Conservation (phyloP, 2,329 filamentous ascomycete species). For the Balansia obtecta region DNA sequence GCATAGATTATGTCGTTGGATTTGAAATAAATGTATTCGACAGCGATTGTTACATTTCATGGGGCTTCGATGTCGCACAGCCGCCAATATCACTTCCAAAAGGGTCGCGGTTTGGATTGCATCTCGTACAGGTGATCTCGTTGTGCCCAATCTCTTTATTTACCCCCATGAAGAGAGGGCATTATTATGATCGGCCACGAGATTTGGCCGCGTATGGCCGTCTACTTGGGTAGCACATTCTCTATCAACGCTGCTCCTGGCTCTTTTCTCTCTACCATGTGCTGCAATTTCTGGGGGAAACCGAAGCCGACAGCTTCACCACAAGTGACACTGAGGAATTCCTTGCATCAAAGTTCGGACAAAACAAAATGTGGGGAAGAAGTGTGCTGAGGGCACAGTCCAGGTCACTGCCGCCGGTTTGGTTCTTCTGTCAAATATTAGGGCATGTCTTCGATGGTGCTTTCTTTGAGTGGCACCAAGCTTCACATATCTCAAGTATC, state of each 20-base stretch:
- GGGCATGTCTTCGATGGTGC: not conserved
- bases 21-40: conserved; percentile 32
- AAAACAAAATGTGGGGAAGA: not conserved
- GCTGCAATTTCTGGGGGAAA: not conserved
- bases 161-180: not conserved
- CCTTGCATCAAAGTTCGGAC: not conserved
- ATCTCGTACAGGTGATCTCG: conserved; percentile 7
- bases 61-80: conserved; percentile 36
- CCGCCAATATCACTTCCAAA: conserved; percentile 10
- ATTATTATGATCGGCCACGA: conserved; percentile 8
- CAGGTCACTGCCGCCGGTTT: not conserved
- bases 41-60: conserved; percentile 55
- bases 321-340: too few relatives aligned
- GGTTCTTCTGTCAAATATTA: not conserved
- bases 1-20: conserved; percentile 5
- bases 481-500: not conserved
- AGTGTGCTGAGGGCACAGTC: not conserved
- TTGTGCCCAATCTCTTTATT: conserved; percentile 7
- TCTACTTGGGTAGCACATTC: conserved; percentile 4
- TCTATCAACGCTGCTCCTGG: not conserved
- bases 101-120: conserved; percentile 12
- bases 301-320: not conserved
- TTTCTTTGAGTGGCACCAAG: not conserved
- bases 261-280: not conserved
- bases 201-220: not conserved